Base-by-base conservation (phyloP, 805 yeast genomes). In the Myxozyma kluyveri region DNA sequence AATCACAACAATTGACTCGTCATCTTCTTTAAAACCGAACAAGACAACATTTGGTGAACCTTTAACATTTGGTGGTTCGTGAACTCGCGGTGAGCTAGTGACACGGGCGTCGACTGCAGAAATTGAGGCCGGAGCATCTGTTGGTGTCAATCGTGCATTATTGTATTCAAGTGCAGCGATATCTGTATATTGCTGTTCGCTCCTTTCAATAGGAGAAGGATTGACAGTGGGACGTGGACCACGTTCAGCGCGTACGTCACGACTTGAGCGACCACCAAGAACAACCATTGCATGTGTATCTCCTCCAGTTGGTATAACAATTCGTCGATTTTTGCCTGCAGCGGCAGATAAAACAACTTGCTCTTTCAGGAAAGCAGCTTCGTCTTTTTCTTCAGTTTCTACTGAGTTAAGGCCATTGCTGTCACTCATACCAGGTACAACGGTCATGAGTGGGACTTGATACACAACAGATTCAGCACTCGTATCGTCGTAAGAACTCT, bases 231-330 rank as follows among this genome's bases (percentile, higher is more conserved):
- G 46, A 10, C 37, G 49, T 9, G 50, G 54, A 5, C 47, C 43
- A 33, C 14, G 45, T 21, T 35, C 42, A 4, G 18, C 22, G 19
- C 45, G 48, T 32, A 47, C 32, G 22, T 51, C 55, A 7, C 54
- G 36, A 27, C 50, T 50, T 12, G 55, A 47, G 7, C 55, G 47
- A 10, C 55, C 51, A 4, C 55, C 55, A 9, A 51, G 42, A 19
- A 51, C 45, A 6, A 40, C 49, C 22, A 35, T 40, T 17, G 43
- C 50, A 22, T 31, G 42, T 17, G 47, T 42, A 40, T 43, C 37
- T 10, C 44, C 50, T 9, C 45, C 52, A n/a, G 45, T 35, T 12
- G 50, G 33, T 5, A 45, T 21, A 9, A 50, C 39, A 14, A 33
- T 44, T 17, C 54, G 48, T 27, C 22, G 33, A 9, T 29, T 29